Conservation (phyloP, 1,139 yeast genomes). For the Magnusiomyces fungicola region DNA sequence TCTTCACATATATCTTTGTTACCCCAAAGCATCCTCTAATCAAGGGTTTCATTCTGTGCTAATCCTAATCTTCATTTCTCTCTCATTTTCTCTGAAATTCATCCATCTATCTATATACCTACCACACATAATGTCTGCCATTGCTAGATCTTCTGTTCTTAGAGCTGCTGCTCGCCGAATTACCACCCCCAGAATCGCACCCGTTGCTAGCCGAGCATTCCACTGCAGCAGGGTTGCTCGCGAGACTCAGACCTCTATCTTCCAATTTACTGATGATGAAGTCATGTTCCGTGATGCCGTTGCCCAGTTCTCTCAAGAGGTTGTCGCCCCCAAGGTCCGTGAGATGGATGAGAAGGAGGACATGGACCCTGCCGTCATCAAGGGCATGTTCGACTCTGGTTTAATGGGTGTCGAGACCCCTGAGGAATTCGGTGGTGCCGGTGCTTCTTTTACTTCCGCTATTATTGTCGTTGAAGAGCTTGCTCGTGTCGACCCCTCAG, state of each 20-base stretch:
- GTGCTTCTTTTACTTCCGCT: slow-evolving; percentile 40
- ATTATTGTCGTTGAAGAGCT: slow-evolving; percentile 40
- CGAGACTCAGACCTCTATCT: slow-evolving; percentile 7
- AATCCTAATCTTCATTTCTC: too few relatives aligned
- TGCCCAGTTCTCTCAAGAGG: slow-evolving; percentile 35
- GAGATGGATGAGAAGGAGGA: slow-evolving; percentile 40
- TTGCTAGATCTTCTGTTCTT: neutral
- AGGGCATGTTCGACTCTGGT: slow-evolving; percentile 37
- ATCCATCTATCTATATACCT: too few relatives aligned
- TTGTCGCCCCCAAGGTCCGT: slow-evolving; percentile 36
- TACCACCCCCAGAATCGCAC: neutral
- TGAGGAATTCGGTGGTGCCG: slow-evolving; percentile 41
- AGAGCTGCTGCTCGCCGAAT: neutral
- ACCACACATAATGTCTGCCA: neutral
- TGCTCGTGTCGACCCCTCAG: slow-evolving; percentile 40
- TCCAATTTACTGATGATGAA: slow-evolving; percentile 36
- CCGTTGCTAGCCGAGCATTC: neutral
- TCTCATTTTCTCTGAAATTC: too few relatives aligned
- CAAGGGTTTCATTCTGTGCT: too few relatives aligned
- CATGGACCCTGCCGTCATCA: slow-evolving; percentile 34
- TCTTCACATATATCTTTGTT: too few relatives aligned
- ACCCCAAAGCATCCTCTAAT: too few relatives aligned
- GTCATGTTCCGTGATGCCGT: slow-evolving; percentile 37
- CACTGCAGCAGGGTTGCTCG: too few relatives aligned
- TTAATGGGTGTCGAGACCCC: slow-evolving; percentile 42